These are phyloP conservation scores for Tetratostichococcus sp. DNA, from an alignment of 139 green algal genomes.

Conservation along the genomic window DNA sequence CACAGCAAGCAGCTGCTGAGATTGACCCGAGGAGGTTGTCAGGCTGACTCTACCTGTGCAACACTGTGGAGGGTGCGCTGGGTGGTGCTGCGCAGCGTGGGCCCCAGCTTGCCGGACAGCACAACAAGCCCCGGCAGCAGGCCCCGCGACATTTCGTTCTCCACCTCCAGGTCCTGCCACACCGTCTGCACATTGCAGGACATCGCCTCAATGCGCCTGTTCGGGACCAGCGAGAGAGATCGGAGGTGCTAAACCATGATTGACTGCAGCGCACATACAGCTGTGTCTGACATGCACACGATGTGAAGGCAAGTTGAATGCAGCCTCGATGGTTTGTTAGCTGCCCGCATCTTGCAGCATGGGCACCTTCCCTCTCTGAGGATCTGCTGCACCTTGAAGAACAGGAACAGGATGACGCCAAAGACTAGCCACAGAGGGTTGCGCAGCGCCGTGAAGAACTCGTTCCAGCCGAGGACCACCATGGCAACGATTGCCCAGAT, in stretches of 20 bases:
- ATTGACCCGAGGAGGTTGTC: too few species aligned
- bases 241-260: too few species aligned
- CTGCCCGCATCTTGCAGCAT: too few species aligned
- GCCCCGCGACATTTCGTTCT: constrained; percentile 68
- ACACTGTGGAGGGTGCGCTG: constrained; percentile 4
- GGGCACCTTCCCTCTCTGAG: too few species aligned
- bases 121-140: constrained; percentile 53
- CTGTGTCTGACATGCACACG: too few species aligned
- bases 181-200: constrained; percentile 22
- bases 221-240: too few species aligned
- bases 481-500: constrained; percentile 89
- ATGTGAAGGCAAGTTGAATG: too few species aligned
- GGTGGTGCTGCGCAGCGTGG: constrained; percentile 23
- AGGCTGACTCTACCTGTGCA: background rate
- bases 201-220: too few species aligned
- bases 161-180: constrained; percentile 79
- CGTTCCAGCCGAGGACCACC: constrained; percentile 87
- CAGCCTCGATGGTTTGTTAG: too few species aligned
- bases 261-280: too few species aligned
- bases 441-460: constrained; percentile 74
- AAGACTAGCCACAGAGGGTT: constrained; percentile 74
- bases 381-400: constrained; percentile 19
- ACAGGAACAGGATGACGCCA: constrained; percentile 40
- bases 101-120: constrained; percentile 54
- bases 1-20: too few species aligned